Conservation (phyloP, 805 yeast genomes). For the Cyberlindnera xylosilytica region DNA sequence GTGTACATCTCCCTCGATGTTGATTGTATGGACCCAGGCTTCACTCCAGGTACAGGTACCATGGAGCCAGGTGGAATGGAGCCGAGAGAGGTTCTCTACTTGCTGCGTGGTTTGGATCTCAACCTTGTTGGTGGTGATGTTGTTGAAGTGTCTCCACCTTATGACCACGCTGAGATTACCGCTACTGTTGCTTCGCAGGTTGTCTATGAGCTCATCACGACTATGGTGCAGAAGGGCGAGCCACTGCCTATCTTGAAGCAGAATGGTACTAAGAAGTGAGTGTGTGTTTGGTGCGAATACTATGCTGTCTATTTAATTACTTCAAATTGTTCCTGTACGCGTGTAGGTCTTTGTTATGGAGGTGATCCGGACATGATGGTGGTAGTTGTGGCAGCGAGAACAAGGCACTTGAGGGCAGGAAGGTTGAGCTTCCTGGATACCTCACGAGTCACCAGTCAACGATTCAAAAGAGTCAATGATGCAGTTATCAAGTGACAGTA, state of each 20-base stretch:
- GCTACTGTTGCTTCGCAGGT: conserved; percentile 67
- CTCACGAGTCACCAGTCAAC: too few relatives aligned
- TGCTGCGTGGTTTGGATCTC: conserved; percentile 58
- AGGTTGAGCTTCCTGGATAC: too few relatives aligned
- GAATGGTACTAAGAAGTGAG: too few relatives aligned
- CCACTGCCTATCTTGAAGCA: conserved; percentile 2
- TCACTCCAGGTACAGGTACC: conserved; percentile 77
- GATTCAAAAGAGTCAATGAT: too few relatives aligned
- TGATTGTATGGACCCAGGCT: conserved; percentile 68
- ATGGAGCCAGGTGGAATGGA: conserved; percentile 73
- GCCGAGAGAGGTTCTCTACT: conserved; percentile 55
- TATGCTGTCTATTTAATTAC: too few relatives aligned
- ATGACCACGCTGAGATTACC: conserved; percentile 60
- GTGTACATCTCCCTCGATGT: conserved; percentile 75
- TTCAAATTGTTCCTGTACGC: too few relatives aligned
- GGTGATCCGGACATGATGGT: too few relatives aligned
- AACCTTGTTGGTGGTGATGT: conserved; percentile 72
- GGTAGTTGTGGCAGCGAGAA: too few relatives aligned
- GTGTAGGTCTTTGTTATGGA: too few relatives aligned
- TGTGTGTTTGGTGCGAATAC: too few relatives aligned
- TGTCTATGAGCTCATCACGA: conserved; percentile 64
- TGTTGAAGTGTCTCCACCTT: conserved; percentile 71
- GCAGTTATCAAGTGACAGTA: too few relatives aligned
- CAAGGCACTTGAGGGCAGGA: too few relatives aligned
- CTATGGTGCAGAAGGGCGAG: conserved; percentile 54